Evolutionary conservation across 2,329 filamentous ascomycete genomes (phyloP), one percentile per base, ranked within the genome.

Genomic region (Incumbomyces delicatus): DNA sequence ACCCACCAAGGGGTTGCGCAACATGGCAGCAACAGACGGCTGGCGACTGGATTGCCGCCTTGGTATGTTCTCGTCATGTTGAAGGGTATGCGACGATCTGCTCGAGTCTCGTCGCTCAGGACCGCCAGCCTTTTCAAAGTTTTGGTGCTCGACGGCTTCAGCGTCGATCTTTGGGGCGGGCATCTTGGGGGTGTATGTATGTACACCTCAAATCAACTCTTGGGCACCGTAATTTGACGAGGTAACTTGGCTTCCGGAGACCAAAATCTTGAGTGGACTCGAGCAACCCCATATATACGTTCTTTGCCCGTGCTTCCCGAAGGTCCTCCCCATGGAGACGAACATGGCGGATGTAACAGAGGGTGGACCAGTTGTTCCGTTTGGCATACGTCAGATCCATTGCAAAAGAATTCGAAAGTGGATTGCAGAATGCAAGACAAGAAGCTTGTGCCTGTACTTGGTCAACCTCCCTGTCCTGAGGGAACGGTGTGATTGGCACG

Each of bases 1-100:
- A 0, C 70, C 74, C 2, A 66, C 70, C 4, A 82, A 65, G 13
- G 74, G 74, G 34, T 81, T 81, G 42, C 32, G 34, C 16, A 50
- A 36, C n/a, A 46, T 37, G 6, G 47, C 47, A 8, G 47, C 36
- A 16, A 46, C 47, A n/a, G 30, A 41, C 7, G 44, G 29, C 29
- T 47, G 47, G 8, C 47, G 30, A 20, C 22, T 29, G 17, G 42
- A 36, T 44, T 22, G 13, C 40, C 47, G 34, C 17, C 35, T 14
- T 45, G n/a, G 27, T 12, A 14, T 27, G 11, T 39, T 41, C 4
- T 14, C 29, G 43, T 35, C 20, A 37, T 41, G 33, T 27, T 27
- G 22, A 31, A 18, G 8, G 37, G 39, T 33, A 29, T 27, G 11
- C 14, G 44, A 46, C 13, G 44, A 41, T 8, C 32, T 34, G 32